Evolutionary conservation across 179 eudicot species (phyloP).

Genomic region (Kewa caespitosa): DNA sequence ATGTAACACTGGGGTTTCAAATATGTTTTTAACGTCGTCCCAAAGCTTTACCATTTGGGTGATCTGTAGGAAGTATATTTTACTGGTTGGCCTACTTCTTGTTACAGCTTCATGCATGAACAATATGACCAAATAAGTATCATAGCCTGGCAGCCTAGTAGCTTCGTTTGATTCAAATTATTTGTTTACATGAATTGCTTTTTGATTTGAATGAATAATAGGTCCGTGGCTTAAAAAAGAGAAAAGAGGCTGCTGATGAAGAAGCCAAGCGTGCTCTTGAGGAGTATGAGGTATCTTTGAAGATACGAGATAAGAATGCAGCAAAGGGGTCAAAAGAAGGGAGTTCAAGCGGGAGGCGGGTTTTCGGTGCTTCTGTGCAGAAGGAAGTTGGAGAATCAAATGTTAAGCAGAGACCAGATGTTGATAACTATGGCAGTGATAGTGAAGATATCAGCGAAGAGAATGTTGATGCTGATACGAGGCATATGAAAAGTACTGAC

Average conservation of each 20-base stretch:
- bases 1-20: no score
- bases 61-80: no score
- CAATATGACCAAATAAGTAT: no score
- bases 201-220: conserved; percentile 26
- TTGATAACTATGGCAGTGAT: conserved; percentile 66
- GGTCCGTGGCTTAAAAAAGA: conserved; percentile 84
- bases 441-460: conserved; percentile 65
- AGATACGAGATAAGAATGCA: conserved; percentile 37
- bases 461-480: conserved; percentile 33
- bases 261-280: conserved; percentile 83
- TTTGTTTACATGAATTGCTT: background rate
- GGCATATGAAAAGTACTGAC: conserved; percentile 25
- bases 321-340: conserved; percentile 31
- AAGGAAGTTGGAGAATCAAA: conserved; percentile 39
- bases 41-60: no score
- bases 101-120: no score
- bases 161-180: no score
- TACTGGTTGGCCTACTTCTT: no score
- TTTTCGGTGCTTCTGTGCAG: conserved; percentile 60
- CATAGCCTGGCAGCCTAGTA: no score
- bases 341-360: conserved; percentile 64
- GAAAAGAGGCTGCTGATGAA: conserved; percentile 70
- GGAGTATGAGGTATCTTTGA: conserved; percentile 64
- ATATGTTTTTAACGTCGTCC: no score
- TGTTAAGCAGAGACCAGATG: conserved; percentile 42